Evolutionary conservation across 2,329 filamentous ascomycete genomes (phyloP), one percentile per base, ranked within the genome.

Genomic region (Xylaria hypoxylon): DNA sequence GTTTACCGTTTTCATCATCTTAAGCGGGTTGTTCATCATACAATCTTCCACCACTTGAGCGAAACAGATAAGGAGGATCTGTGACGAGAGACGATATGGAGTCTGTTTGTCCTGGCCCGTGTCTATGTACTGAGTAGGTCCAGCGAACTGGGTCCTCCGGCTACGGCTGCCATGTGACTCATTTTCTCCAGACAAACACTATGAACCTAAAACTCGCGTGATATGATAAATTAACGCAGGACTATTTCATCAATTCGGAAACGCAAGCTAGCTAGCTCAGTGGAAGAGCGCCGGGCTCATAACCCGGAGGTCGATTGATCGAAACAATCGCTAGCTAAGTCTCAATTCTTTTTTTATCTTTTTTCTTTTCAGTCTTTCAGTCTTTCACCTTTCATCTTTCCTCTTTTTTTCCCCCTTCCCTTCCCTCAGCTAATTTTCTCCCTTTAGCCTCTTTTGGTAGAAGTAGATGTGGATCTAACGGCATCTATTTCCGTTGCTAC

Each of bases 281-380:
- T 70, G 74, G 74, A 75, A 76, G 73, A 74, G 74, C 74, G 74
- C 74, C 74, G 74, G 74, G 74, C 74, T 76, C 74, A 76, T 76
- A 76, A 76, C 74, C 74, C 74, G 74, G 74, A 76, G 74, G 75
- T 75, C 75, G 70, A 74, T 72, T 72, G 75, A 76, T 76, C 75
- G 75, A 76, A 76, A 76, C 75, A 76, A 72, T 73, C 74, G 75
- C 75, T 76, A 76, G 62, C 59, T 71, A 60, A 28, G 40, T 59
- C 48, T 13, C 1, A 6, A 22, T 11, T 10, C 19, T 50, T 60
- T 60, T 56, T 24, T 42, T 17, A 1, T 6, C 5, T 11, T 42
- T 55, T 42, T 28, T 22, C 17, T 8, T 19, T 38, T 26, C 17
- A n/a, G n/a, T n/a, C n/a, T n/a, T n/a, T n/a, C n/a, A n/a, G n/a